Conservation (phyloP, 2,329 filamentous ascomycete genomes). For the Tympanopsis confertula region DNA sequence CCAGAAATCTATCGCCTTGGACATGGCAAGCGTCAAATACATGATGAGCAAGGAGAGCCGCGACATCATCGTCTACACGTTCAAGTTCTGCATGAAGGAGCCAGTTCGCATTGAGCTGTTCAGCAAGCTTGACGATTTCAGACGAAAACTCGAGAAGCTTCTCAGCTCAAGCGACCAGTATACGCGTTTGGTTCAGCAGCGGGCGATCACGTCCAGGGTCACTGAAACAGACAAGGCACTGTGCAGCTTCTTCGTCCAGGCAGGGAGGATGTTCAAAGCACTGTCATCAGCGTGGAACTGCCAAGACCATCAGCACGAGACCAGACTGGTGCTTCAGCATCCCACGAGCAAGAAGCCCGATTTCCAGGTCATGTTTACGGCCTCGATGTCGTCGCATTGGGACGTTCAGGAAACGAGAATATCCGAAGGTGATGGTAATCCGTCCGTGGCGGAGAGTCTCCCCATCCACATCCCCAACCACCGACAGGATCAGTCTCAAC, state of each 20-base stretch:
- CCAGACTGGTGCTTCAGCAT: conserved; percentile 11
- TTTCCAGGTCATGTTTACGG: conserved; percentile 8
- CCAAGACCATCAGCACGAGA: conserved; percentile 9
- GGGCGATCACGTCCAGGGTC: not conserved
- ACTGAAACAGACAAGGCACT: conserved; percentile 6
- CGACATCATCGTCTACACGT: conserved; percentile 6
- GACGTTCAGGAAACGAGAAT: conserved; percentile 5
- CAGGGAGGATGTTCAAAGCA: conserved; percentile 9
- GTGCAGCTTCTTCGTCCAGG: conserved; percentile 13
- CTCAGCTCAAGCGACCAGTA: conserved; percentile 9
- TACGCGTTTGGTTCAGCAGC: conserved; percentile 2
- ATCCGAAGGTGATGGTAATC: conserved; percentile 1
- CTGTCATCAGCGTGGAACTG: conserved; percentile 11
- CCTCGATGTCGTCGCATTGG: conserved; percentile 2
- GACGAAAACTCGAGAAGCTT: conserved; percentile 10
- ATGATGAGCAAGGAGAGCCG: conserved; percentile 4
- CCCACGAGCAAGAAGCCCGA: conserved; percentile 6
- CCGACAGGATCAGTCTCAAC: not conserved
- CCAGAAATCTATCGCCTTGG: too few species aligned
- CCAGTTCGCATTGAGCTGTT: conserved; percentile 9
- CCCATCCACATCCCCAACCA: not conserved
- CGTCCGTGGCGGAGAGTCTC: too few species aligned
- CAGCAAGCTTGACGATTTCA: conserved; percentile 8
- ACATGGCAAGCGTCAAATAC: conserved; percentile 2
- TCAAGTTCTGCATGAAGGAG: conserved; percentile 12